Percentiles rank a stretch among this genome's conserved stretches.
phyloP scores from a whole-genome alignment of 2,329 filamentous ascomycete species.

The Cryphonectria naterciae region DNA sequence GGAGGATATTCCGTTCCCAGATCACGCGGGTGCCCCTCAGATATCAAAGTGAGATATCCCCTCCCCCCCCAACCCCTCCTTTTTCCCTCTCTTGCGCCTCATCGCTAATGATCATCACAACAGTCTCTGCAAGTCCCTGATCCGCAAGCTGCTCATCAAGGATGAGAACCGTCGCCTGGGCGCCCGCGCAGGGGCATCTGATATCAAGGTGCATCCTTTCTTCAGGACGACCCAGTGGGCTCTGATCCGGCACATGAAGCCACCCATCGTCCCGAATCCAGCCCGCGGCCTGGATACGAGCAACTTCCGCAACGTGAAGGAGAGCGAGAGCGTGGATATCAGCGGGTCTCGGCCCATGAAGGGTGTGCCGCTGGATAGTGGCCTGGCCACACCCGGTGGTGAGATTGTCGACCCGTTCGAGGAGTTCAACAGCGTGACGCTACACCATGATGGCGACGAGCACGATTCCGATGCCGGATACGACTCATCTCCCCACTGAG shows the following conservation, averaged over 20 bases:
- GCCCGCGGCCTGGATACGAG: constrained; percentile 89
- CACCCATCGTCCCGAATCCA: constrained; percentile 91
- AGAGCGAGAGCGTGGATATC: constrained; percentile 92
- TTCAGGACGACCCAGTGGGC: constrained; percentile 97
- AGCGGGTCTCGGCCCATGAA: constrained; percentile 65
- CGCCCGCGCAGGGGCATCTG: constrained; percentile 90
- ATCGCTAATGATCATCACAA: constrained; percentile 27
- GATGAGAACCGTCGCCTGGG: constrained; percentile 93
- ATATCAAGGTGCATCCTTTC: constrained; percentile 95
- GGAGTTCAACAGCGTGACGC: constrained; percentile 97
- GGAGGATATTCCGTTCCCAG: constrained; percentile 95
- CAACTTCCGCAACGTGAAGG: constrained; percentile 98
- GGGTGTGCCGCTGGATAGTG: constrained; percentile 85
- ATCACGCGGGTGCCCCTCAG: constrained; percentile 80
- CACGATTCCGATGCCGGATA: constrained; percentile 44
- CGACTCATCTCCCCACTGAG: constrained; percentile 29
- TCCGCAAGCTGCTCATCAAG: constrained; percentile 96
- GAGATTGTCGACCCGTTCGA: constrained; percentile 88
- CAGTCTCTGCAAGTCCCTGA: constrained; percentile 94
- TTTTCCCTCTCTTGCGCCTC: too few species aligned
- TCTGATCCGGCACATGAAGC: constrained; percentile 95
- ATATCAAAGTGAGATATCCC: constrained; percentile 78
- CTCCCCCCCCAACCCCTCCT: too few species aligned
- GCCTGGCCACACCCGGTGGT: constrained; percentile 79
- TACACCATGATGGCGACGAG: constrained; percentile 94